Conservation (phyloP, 352 stramenopile species). For the Globisporangium paddicum region DNA sequence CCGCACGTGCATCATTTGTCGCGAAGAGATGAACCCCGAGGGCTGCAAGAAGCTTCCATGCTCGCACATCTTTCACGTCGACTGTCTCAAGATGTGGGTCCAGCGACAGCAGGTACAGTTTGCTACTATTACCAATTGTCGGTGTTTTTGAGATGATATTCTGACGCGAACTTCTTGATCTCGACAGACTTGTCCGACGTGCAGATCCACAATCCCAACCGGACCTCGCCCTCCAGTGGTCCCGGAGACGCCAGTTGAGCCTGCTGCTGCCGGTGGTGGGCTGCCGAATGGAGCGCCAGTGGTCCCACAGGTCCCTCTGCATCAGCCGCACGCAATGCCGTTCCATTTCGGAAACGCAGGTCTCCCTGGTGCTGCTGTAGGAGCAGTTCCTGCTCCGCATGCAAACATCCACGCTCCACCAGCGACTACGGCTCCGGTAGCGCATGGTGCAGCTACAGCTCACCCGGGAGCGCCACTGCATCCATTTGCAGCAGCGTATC, state of each 20-base stretch:
- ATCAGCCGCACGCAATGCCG: constrained; percentile 11
- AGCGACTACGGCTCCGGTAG: constrained; percentile 4
- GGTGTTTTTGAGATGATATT: not conserved
- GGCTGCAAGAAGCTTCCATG: constrained; percentile 96
- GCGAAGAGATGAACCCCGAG: constrained; percentile 89
- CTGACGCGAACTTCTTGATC: not conserved
- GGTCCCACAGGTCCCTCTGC: constrained; percentile 5
- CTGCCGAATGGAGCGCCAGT: constrained; percentile 2
- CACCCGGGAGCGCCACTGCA: constrained; percentile 12
- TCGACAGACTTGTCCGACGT: constrained; percentile 93
- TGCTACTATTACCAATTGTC: not conserved
- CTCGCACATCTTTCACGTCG: constrained; percentile 96
- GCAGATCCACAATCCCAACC: constrained; percentile 92
- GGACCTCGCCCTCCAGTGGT: constrained; percentile 37
- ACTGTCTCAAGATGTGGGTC: constrained; percentile 98
- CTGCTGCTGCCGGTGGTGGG: constrained; percentile 19
- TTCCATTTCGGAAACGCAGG: constrained; percentile 23
- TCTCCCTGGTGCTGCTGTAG: constrained; percentile 9
- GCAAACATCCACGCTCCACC: constrained; percentile 14
- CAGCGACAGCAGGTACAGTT: constrained; percentile 91
- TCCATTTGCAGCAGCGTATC: constrained; percentile 38
- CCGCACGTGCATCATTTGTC: constrained; percentile 96
- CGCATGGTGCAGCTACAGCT: constrained; percentile 3
- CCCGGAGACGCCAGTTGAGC: constrained; percentile 21
- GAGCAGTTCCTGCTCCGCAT: not conserved